Base-by-base conservation (phyloP, 371 early-diverging fungal species). In the Fennellomyces sp. region DNA sequence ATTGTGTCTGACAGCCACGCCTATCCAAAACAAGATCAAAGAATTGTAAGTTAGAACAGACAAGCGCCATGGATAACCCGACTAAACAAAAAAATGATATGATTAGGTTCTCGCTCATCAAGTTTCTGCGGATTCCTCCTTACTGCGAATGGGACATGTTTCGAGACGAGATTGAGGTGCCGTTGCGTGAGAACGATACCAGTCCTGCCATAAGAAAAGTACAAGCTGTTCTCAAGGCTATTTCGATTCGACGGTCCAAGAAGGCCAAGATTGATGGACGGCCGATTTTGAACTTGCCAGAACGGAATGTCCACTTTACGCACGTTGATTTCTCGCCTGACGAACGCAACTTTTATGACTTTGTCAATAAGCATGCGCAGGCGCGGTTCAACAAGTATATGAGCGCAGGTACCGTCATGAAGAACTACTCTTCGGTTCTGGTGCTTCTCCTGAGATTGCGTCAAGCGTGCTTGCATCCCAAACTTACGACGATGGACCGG, bases 21-120 rank as follows among this genome's bases (percentile, higher is more conserved):
- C 90, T n/a, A 83, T 94, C 25, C 93, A 94, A 67, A 97, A 97
- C 82, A 88, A 81, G 33, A 68, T 96, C 30, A 88, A 87, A n/a
- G 98, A 97, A 64, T 66, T 96, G 33, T 94, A 65, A 56, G 70
- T 58, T 17, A n/a, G n/a, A n/a, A n/a, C n/a, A n/a, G n/a, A n/a
- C n/a, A n/a, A n/a, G n/a, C n/a, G n/a, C n/a, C n/a, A n/a, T n/a
- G n/a, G n/a, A n/a, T n/a, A n/a, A n/a, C n/a, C n/a, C n/a, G n/a
- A n/a, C n/a, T n/a, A n/a, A n/a, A n/a, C n/a, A n/a, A n/a, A n/a
- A n/a, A n/a, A n/a, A n/a, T n/a, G n/a, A n/a, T n/a, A 10, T 39
- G 10, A 11, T n/a, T 30, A 66, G 70, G 38, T 72, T 78, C 68
- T 89, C 93, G 1, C 74, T 94, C 3, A 75, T 97, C 21, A 82